Base-by-base conservation (phyloP, 2,329 filamentous ascomycete genomes). In the Aschersonia sp. region DNA sequence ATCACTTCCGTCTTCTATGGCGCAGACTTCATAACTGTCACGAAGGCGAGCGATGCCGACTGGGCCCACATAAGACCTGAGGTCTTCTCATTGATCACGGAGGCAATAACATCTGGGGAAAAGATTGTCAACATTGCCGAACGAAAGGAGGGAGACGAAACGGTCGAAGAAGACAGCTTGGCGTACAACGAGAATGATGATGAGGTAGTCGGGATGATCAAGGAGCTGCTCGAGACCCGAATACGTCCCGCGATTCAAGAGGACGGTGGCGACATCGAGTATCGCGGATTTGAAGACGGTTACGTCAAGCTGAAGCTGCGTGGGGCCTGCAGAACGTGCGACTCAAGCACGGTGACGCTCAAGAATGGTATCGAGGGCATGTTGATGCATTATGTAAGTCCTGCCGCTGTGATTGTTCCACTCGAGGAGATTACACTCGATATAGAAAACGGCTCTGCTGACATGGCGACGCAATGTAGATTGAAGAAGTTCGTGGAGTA, bases 301-400 rank as follows among this genome's bases (percentile, higher is more conserved):
- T 77, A 83, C 52, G 92, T 95, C n/a, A 63, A 79, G 57, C 63
- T 95, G 58, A 96, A 95, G 73, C 68, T 98, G 57, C 76, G 90
- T 45, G 92, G 92, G 12, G 92, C 92, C 22, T 98, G 92, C 66
- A 76, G 92, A 54, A 97, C 90, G 22, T 98, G 92, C 64, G 92
- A 97, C 64, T 94, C 87, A 43, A 96, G 89, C 63, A 97, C 92
- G 0, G 89, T 96, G 37, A 98, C 92, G 32, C 67, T 98, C 55
- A 95, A 94, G 73, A 97, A 94, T 63, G 92, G 92, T 6, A 98
- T 98, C 56, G 92, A 98, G 73, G 87, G 86, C 55, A 97, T 98
- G 92, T 66, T 97, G 63, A 96, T 95, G 87, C 87, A 90, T 64
- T 92, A 92, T 65, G 85, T 88, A 65, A 76, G 83, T 29, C n/a